Conservation (phyloP, 2,329 filamentous ascomycete genomes). For the Colletotrichum sp. region DNA sequence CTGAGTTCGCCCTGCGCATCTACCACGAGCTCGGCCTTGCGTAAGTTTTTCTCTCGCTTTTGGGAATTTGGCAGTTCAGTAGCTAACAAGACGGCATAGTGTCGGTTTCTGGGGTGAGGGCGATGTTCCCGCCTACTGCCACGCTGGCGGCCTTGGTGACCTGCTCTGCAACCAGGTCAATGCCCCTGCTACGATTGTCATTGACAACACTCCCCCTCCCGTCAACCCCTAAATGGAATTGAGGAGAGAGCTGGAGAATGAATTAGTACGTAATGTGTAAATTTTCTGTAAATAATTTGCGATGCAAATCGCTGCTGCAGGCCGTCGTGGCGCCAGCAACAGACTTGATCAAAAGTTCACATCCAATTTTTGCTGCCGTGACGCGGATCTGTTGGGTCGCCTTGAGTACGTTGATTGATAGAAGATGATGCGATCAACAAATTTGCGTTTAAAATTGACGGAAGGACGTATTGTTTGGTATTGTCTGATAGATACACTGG, state of each 20-base stretch:
- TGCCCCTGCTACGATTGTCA: constrained; percentile 23
- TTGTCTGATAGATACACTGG: not conserved
- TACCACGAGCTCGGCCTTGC: constrained; percentile 26
- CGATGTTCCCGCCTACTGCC: constrained; percentile 25
- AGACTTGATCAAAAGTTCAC: not conserved
- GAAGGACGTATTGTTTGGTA: accelerated
- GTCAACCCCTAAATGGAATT: not conserved
- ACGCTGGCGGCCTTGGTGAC: constrained; percentile 21
- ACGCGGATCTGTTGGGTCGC: not conserved
- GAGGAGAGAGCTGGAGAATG: not conserved
- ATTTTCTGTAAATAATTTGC: not conserved
- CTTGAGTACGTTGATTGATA: not conserved
- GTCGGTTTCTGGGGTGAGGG: constrained; percentile 23
- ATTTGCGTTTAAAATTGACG: not conserved
- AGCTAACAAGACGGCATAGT: not conserved
- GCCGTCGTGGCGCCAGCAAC: not conserved
- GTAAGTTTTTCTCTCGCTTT: constrained; percentile 19
- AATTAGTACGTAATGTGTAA: not conserved
- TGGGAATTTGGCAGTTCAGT: not conserved
- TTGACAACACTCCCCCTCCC: constrained; percentile 8
- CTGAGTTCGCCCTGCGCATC: constrained; percentile 24
- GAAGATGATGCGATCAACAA: not conserved
- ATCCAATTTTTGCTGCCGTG: not conserved
- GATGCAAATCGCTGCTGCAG: not conserved
- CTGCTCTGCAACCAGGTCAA: constrained; percentile 24